A percentile compares a stretch with the other conserved stretches of the same genome.
These are phyloP conservation scores for Stropharia rugosoannulata DNA, from an alignment of 768 basidiomycete species.

Conservation along the genomic window DNA sequence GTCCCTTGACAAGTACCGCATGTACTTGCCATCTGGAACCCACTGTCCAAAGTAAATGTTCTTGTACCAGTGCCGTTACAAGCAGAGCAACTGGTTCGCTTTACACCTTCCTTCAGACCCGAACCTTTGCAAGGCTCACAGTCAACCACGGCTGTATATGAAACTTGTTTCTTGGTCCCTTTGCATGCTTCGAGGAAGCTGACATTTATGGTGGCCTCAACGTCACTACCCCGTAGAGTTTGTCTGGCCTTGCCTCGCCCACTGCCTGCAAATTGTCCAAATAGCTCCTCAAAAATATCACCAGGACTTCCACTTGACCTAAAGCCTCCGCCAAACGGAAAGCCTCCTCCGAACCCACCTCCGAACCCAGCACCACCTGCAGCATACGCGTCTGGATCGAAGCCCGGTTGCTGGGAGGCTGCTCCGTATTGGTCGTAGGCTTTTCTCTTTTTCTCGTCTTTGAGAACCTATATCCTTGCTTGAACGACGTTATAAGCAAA, in stretches of 20 bases:
- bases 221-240: slow-evolving; percentile 67
- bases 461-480: slow-evolving; percentile 62
- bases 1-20: slow-evolving; percentile 81
- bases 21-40: slow-evolving; percentile 96
- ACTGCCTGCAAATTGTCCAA: slow-evolving; percentile 60
- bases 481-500: slow-evolving; percentile 9
- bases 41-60: slow-evolving; percentile 87
- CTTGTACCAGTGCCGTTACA: slow-evolving; percentile 88
- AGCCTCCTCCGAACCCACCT: slow-evolving; percentile 28
- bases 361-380: slow-evolving; percentile 22
- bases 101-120: slow-evolving; percentile 85
- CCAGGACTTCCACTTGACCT: slow-evolving; percentile 20
- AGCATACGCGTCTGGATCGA: slow-evolving; percentile 86
- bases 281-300: slow-evolving; percentile 86
- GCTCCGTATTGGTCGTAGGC: slow-evolving; percentile 91
- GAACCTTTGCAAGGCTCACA: slow-evolving; percentile 83
- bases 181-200: slow-evolving; percentile 95
- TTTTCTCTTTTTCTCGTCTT: slow-evolving; percentile 91
- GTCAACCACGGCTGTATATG: slow-evolving; percentile 76
- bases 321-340: slow-evolving; percentile 19
- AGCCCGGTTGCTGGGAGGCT: slow-evolving; percentile 90
- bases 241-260: slow-evolving; percentile 40
- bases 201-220: slow-evolving; percentile 75
- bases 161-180: slow-evolving; percentile 75
- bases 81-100: slow-evolving; percentile 71